Base-by-base conservation (phyloP, 2,329 filamentous ascomycete genomes). In the Aspergillus clavatus region DNA sequence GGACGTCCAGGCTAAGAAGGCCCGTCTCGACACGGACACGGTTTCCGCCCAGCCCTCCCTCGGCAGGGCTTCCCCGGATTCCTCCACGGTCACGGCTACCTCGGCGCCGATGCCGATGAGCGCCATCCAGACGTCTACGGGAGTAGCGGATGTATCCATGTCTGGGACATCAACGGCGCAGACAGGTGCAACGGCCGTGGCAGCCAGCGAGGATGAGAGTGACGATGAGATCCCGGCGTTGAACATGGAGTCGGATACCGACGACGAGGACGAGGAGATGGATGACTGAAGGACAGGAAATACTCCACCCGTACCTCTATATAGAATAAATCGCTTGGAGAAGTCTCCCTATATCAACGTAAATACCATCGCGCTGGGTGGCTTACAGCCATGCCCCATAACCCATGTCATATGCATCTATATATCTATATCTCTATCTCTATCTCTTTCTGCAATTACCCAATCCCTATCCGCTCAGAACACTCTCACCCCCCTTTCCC, bases 401-500 rank as follows among this genome's bases (percentile, higher is more conserved):
- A 35, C 11, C 10, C 18, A 35, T 18, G 14, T 10, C 11, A 18
- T 35, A 35, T 21, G 29, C 3, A 35, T 11, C 18, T 28, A 11
- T 18, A 12, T 26, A 44, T 7, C 18, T 11, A 36, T 16, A 39
- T 14, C 23, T 36, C 33, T 4, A 42, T n/a, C n/a, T n/a, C n/a
- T n/a, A n/a, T n/a, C n/a, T n/a, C n/a, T n/a, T n/a, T n/a, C n/a
- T n/a, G 40, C 12, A 16, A 26, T 16, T 22, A 16, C 3, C 5
- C 29, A 24, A 33, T n/a, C 4, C n/a, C 21, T 33, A 14, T 6
- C 23, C 11, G 29, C 11, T 49, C 49, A 70, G 37, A 66, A 35
- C 28, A 70, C 46, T 5, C 60, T 57, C 42, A 67, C 60, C 2
- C 80, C 80, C 53, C 72, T 78, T 48, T 75, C 72, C 78, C 78